Evolutionary conservation across 176 grass and related monocot genomes (phyloP), one percentile per base, ranked within the genome.

Genomic region (Neostapfia colusana): DNA sequence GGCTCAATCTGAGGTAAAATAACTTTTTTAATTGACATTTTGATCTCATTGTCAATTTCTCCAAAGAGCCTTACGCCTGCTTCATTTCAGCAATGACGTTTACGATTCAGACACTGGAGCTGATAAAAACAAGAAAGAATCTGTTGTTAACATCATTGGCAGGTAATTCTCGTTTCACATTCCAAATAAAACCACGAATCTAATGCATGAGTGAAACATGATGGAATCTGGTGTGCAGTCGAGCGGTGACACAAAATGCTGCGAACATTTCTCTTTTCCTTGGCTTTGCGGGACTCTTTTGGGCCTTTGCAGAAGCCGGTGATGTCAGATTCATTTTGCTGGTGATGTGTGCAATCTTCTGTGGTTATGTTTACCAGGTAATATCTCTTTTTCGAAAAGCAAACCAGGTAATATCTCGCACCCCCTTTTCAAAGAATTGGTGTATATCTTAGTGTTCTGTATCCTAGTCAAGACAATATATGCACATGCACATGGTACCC

Each of bases 281-380:
- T 2, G 85, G 95, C 6, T 82, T 94, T 78, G 65, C 63, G 4
- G 95, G 87, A 3, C 67, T 98, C 6, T 78, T 94, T 55, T 94
- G 89, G 95, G 82, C 89, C 48, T 92, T 83, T 78, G 39, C 78
- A 23, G 79, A 98, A 84, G 84, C 91, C 6, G 35, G 83, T 56
- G 91, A 94, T 17, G 58, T 79, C 25, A 84, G 91, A 36, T 98
- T 94, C 46, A 86, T 98, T 60, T 57, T 90, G 43, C 74, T 94
- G 65, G 80, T 98, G 59, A 76, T 77, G 38, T 90, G 34, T 82
- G 95, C 95, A 63, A 90, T 97, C 60, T 74, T 92, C 14, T 97
- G 95, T 65, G 95, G 91, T 50, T 93, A 92, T 69, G 79, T 91
- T 82, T 97, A 97, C 76, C 91, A 97, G 91, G 95, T 97, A 79